These are phyloP conservation scores for Medicago ruthenica DNA, from an alignment of 306 rosid genomes.

Conservation along the genomic window DNA sequence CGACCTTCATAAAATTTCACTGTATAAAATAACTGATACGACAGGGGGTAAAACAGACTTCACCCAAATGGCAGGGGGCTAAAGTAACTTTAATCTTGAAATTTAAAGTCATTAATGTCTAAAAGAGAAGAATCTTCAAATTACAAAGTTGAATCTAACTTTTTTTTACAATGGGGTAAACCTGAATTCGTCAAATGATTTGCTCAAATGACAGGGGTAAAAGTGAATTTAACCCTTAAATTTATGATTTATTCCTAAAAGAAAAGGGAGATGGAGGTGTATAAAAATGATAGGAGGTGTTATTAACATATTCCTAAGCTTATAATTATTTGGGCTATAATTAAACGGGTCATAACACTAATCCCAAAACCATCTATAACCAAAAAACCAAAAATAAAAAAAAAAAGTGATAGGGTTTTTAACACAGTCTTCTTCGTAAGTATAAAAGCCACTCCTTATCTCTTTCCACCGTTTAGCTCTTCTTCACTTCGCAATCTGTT, in stretches of 20 bases:
- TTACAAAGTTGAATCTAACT: no score
- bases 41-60: no score
- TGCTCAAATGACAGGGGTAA: no score
- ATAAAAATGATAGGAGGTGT: background rate
- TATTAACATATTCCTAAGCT: background rate
- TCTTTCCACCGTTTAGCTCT: background rate
- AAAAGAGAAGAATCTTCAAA: no score
- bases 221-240: no score
- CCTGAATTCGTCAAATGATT: no score
- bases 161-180: no score
- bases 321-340: background rate
- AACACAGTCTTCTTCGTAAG: background rate
- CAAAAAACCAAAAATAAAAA: conserved; percentile 4
- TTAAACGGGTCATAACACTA: background rate
- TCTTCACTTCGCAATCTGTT: conserved; percentile 22
- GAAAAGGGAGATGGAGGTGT: background rate
- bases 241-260: background rate
- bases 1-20: no score
- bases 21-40: no score
- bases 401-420: conserved; percentile 40
- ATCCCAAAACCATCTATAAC: background rate
- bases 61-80: no score
- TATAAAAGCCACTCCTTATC: conserved; percentile 47
- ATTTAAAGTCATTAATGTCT: no score
- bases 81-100: no score